These are phyloP conservation scores for Boletus bicolor DNA, from an alignment of 768 basidiomycete genomes.

Conservation along the genomic window DNA sequence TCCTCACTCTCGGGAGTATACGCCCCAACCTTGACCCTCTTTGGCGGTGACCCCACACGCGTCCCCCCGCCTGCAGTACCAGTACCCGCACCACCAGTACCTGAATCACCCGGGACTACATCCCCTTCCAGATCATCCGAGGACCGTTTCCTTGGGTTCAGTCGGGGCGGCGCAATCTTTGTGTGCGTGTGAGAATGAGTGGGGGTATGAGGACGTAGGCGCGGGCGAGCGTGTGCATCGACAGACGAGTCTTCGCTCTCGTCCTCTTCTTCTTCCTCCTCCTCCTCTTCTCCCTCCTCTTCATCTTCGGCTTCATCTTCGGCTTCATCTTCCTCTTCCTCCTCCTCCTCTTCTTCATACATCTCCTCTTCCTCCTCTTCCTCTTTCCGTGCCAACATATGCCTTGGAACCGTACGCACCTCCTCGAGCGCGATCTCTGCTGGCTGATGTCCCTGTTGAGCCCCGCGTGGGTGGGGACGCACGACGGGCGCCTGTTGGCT, in stretches of 20 bases:
- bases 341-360: conserved; percentile 22
- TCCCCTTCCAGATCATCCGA: conserved; percentile 38
- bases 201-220: conserved; percentile 8
- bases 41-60: conserved; percentile 38
- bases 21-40: conserved; percentile 32
- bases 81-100: not conserved
- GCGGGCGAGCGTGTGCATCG: conserved; percentile 3
- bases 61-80: not conserved
- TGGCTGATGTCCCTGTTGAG: conserved; percentile 10
- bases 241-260: conserved; percentile 25
- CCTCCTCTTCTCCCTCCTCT: conserved; percentile 26
- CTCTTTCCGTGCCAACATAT: conserved; percentile 26
- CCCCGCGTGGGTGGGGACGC: conserved; percentile 1
- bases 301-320: conserved; percentile 29
- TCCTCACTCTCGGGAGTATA: conserved; percentile 3
- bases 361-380: conserved; percentile 28
- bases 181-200: not conserved
- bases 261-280: conserved; percentile 35
- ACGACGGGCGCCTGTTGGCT: conserved; percentile 7
- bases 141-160: conserved; percentile 34
- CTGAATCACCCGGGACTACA: not conserved
- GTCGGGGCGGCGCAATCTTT: conserved; percentile 11
- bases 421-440: conserved; percentile 28
- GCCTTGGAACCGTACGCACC: conserved; percentile 18
- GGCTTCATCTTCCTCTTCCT: conserved; percentile 22